Evolutionary conservation across 352 stramenopile species (phyloP).

Genomic region (Globisporangium splendens): DNA sequence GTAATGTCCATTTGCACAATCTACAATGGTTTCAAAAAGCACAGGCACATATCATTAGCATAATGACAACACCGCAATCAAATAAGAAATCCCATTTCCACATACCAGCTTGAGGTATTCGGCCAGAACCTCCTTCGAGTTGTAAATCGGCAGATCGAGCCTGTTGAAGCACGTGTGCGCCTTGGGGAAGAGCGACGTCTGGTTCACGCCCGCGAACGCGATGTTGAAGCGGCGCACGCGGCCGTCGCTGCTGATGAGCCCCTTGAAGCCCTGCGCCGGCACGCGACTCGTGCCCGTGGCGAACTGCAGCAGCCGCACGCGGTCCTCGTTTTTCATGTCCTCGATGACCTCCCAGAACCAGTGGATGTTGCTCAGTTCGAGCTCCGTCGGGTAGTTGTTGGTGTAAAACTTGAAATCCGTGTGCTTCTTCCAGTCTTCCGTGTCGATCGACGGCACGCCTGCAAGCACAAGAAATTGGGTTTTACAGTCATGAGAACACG

Average conservation of each 20-base stretch:
- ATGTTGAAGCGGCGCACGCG: conserved; percentile 77
- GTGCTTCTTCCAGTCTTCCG: conserved; percentile 80
- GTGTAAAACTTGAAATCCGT: conserved; percentile 78
- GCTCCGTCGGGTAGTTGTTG: conserved; percentile 56
- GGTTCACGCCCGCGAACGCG: conserved; percentile 58
- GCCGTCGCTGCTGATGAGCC: conserved; percentile 78
- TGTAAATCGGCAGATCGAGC: conserved; percentile 73
- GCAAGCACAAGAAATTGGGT: neutral
- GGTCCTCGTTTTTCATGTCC: conserved; percentile 69
- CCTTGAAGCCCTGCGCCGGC: conserved; percentile 80
- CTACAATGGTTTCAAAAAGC: conserved; percentile 17
- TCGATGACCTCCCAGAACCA: conserved; percentile 97
- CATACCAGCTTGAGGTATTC: conserved; percentile 67
- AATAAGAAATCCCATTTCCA: too few relatives aligned
- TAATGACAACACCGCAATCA: neutral
- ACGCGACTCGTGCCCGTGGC: conserved; percentile 79
- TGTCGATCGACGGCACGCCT: conserved; percentile 72
- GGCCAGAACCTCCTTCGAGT: conserved; percentile 54
- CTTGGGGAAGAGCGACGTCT: conserved; percentile 69
- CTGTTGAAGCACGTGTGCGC: conserved; percentile 87
- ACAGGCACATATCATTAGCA: neutral
- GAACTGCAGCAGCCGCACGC: conserved; percentile 79
- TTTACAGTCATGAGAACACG: too few relatives aligned
- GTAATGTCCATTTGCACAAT: conserved; percentile 98
- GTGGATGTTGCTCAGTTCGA: conserved; percentile 86